phyloP scores from a whole-genome alignment of 1,284 basidiomycete genomes.

The Fomitiporia mediterranea region DNA sequence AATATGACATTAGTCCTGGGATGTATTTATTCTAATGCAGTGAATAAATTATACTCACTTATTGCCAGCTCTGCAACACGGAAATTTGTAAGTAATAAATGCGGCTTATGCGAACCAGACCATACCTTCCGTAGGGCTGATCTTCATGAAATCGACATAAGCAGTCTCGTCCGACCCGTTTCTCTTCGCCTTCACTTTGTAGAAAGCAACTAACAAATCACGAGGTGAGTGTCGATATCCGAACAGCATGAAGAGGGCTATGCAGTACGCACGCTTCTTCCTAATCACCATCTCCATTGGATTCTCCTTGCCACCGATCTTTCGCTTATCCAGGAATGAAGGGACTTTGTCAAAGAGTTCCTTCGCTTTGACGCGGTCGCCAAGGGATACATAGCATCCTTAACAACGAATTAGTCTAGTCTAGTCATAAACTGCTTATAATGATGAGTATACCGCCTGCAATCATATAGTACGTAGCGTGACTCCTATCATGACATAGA shows the following conservation, averaged over 20 bases:
- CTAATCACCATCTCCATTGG: conserved; percentile 73
- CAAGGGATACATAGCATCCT: conserved; percentile 61
- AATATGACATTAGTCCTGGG: neutral
- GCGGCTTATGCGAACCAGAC: too few species aligned
- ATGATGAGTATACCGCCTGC: conserved; percentile 46
- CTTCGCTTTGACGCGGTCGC: conserved; percentile 50
- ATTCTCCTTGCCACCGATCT: conserved; percentile 60
- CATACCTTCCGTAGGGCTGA: conserved; percentile 66
- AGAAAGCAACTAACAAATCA: conserved; percentile 68
- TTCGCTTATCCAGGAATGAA: conserved; percentile 50
- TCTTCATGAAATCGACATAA: conserved; percentile 51
- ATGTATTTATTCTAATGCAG: too few species aligned
- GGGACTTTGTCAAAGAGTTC: conserved; percentile 59
- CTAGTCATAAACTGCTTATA: neutral
- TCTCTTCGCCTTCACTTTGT: conserved; percentile 58
- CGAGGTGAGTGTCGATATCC: neutral
- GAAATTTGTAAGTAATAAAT: too few species aligned
- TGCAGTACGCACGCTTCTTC: conserved; percentile 63
- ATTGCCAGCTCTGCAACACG: conserved; percentile 47
- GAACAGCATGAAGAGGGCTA: neutral
- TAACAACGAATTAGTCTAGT: conserved; percentile 6
- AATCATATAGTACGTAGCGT: conserved; percentile 72
- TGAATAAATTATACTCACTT: conserved; percentile 38
- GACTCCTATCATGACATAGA: conserved; percentile 54
- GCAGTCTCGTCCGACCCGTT: conserved; percentile 45